Base-by-base conservation (phyloP, 495 filamentous ascomycete genomes). In the Penicillium nucicola region DNA sequence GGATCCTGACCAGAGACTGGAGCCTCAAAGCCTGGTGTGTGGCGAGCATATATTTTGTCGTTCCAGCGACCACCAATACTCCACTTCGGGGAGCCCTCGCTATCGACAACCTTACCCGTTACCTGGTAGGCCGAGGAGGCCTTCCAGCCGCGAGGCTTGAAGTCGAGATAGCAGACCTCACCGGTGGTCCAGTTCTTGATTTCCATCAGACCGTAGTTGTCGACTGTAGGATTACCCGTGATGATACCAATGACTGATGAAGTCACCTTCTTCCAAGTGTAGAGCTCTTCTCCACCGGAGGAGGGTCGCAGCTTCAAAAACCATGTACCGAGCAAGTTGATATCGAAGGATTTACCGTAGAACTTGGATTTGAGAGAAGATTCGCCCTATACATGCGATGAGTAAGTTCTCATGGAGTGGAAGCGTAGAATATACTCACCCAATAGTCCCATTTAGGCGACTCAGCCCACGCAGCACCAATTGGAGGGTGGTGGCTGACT, bases 261-360 rank as follows among this genome's bases (percentile, higher is more conserved):
- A 4, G 90, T 97, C 34, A 96, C 91, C 67, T 98, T 98, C 74
- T 97, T 97, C 93, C 93, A 98, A 2, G 92, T 97, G 69, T 95
- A 97, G 5, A 97, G 75, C 56, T 98, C 93, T 60, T 95, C 89
- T 5, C 83, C 84, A 3, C 89, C 90, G 13, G 83, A 79, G 5
- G 80, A 77, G 6, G 91, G 89, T 1, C 92, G 87, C 28, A 98
- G 76, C 58, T 82, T 87, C 52, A 97, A 75, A 71, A 98, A 98
- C 93, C 93, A 98, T 6, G 93, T 98, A 22, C 93, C 93, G 5
- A 98, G 79, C 13, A 89, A 89, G 65, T 96, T 95, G 68, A 98
- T 90, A 61, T 98, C 93, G 62, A 98, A 97, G 6, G 90, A 92
- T 66, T 92, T 95, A 55, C 93, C 93, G 61, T 96, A 95, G 67